Evolutionary conservation across 225 moss, liverwort and hornwort genomes (phyloP).

Genomic region (Thuidium tamariscinum): DNA sequence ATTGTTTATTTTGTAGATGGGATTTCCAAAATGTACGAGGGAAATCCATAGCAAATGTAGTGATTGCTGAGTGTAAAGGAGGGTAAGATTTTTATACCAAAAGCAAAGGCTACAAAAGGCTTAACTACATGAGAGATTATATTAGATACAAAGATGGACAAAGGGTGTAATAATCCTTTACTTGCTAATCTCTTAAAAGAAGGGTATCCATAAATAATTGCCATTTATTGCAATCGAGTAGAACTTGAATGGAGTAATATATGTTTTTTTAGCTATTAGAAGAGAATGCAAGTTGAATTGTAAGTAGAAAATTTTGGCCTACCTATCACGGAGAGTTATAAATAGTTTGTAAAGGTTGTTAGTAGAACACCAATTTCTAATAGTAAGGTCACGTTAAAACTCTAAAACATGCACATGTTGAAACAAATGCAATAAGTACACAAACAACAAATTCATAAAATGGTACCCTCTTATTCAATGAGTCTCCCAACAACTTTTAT

Average conservation of each 20-base stretch:
- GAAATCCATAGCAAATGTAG: background rate
- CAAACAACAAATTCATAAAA: background rate
- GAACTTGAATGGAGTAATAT: background rate
- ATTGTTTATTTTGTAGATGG: background rate
- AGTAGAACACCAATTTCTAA: background rate
- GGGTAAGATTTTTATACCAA: background rate
- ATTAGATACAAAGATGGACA: background rate
- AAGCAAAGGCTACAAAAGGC: background rate
- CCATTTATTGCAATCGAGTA: background rate
- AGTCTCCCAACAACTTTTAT: background rate
- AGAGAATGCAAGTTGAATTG: background rate
- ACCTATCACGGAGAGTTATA: background rate
- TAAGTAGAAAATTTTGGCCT: background rate
- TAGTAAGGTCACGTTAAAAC: background rate
- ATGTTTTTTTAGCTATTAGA: background rate
- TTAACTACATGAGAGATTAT: background rate
- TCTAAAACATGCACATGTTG: rapidly evolving
- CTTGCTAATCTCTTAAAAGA: background rate
- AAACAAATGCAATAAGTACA: background rate
- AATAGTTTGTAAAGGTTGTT: background rate
- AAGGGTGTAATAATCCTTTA: background rate
- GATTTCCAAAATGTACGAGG: background rate
- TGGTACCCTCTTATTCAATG: too few relatives aligned
- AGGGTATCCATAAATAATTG: background rate
- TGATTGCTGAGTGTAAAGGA: background rate